Evolutionary conservation across 2,329 filamentous ascomycete species (phyloP).

Genomic region (Cryphonectria naterciae): DNA sequence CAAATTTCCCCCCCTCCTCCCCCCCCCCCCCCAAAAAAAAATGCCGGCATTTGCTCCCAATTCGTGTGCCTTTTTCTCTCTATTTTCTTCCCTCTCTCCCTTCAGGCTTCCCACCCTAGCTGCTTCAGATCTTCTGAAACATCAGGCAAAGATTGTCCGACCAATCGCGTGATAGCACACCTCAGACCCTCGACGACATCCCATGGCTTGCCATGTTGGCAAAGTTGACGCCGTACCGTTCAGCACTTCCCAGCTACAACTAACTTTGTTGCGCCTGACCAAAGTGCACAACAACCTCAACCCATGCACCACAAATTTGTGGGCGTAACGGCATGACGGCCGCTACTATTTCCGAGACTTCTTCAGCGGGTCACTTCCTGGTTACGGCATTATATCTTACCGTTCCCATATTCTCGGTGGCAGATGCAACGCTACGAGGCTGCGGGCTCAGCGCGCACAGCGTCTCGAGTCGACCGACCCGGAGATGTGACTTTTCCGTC

Average conservation of each 20-base stretch:
- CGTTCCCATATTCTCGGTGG: background rate
- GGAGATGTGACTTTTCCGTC: background rate
- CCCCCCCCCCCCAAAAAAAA: background rate
- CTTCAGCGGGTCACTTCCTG: background rate
- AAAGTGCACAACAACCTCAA: background rate
- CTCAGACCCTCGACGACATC: constrained; percentile 17
- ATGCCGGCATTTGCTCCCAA: constrained; percentile 3
- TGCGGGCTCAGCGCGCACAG: constrained; percentile 7
- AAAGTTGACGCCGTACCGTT: constrained; percentile 13
- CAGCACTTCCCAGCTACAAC: constrained; percentile 1
- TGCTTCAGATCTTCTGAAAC: constrained; percentile 31
- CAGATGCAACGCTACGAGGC: background rate
- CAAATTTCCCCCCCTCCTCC: too few species aligned
- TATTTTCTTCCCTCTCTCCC: background rate
- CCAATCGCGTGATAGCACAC: constrained; percentile 20
- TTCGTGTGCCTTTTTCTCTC: background rate
- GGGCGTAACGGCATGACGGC: background rate
- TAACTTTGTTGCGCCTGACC: background rate
- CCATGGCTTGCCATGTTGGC: constrained; percentile 16
- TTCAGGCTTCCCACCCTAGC: constrained; percentile 12
- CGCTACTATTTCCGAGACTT: background rate
- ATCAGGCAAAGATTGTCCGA: constrained; percentile 17
- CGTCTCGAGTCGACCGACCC: background rate
- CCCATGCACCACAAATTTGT: background rate
- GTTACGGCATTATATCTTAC: constrained; percentile 3